phyloP scores from a whole-genome alignment of 768 basidiomycete species.

The Ephemerocybe angulata region DNA sequence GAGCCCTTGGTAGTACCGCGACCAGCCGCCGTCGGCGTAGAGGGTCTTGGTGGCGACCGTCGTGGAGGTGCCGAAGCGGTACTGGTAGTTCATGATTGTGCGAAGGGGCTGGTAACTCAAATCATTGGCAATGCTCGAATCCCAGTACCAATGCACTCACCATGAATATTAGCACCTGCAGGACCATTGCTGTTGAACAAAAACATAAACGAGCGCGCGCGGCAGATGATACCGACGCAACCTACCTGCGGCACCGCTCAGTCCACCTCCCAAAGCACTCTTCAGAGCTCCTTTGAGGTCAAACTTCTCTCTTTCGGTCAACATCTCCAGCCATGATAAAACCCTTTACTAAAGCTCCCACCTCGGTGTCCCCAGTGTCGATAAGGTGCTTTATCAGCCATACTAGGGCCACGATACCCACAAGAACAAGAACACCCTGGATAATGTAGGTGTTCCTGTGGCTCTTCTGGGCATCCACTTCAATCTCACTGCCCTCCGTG shows the following conservation, averaged over 20 bases:
- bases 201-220: neutral
- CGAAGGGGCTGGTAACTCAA: constrained; percentile 62
- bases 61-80: constrained; percentile 79
- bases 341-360: constrained; percentile 28
- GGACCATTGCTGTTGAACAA: constrained; percentile 73
- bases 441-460: constrained; percentile 10
- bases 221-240: neutral
- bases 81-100: constrained; percentile 98
- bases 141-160: constrained; percentile 19
- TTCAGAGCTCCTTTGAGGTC: constrained; percentile 74
- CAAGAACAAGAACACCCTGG: constrained; percentile 32
- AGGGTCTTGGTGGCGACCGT: constrained; percentile 63
- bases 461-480: constrained; percentile 21
- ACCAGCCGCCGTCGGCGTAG: constrained; percentile 74
- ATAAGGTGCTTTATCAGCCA: constrained; percentile 69
- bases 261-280: constrained; percentile 83
- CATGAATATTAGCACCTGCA: constrained; percentile 91
- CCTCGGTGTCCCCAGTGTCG: constrained; percentile 64
- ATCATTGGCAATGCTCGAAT: neutral
- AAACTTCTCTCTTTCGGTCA: too few species aligned
- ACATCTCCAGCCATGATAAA: neutral
- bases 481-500: constrained; percentile 11
- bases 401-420: constrained; percentile 37
- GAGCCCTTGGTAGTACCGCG: constrained; percentile 87
- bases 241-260: constrained; percentile 82